phyloP scores from a whole-genome alignment of 164 flowering plant genomes.

The Dillenia suffruticosa region DNA sequence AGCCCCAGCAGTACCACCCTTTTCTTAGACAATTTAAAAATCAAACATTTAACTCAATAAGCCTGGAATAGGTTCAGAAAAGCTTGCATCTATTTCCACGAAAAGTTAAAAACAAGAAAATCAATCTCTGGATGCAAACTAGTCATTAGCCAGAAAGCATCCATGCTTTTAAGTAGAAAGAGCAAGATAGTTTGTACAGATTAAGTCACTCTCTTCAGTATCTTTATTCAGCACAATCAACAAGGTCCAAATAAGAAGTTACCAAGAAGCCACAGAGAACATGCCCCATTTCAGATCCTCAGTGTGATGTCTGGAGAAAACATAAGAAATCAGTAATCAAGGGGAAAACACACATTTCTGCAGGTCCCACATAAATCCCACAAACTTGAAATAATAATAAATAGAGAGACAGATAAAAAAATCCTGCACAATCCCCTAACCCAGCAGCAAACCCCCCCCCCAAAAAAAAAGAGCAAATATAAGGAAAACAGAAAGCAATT shows the following conservation, averaged over 20 bases:
- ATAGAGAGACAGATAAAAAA: not conserved
- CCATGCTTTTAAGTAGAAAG: no score
- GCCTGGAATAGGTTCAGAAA: no score
- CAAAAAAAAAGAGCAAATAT: no score
- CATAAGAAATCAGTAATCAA: not conserved
- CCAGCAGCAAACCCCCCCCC: not conserved
- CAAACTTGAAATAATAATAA: not conserved
- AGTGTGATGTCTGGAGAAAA: conserved; percentile 13
- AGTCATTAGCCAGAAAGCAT: no score
- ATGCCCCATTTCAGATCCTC: conserved; percentile 1
- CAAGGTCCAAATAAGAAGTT: not conserved
- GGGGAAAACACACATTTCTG: not conserved
- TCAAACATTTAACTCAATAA: no score
- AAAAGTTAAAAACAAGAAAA: no score
- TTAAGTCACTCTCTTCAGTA: not conserved
- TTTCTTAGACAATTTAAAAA: no score
- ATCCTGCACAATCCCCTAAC: not conserved
- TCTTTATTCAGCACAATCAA: not conserved
- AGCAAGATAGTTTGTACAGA: not conserved
- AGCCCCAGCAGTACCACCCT: no score
- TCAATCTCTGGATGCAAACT: no score
- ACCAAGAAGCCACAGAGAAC: not conserved
- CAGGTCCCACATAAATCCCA: not conserved
- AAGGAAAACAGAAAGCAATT: no score
- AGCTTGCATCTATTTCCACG: no score